phyloP scores from a whole-genome alignment of 108 stramenopile species.

The Aurantiochytrium sp. region DNA sequence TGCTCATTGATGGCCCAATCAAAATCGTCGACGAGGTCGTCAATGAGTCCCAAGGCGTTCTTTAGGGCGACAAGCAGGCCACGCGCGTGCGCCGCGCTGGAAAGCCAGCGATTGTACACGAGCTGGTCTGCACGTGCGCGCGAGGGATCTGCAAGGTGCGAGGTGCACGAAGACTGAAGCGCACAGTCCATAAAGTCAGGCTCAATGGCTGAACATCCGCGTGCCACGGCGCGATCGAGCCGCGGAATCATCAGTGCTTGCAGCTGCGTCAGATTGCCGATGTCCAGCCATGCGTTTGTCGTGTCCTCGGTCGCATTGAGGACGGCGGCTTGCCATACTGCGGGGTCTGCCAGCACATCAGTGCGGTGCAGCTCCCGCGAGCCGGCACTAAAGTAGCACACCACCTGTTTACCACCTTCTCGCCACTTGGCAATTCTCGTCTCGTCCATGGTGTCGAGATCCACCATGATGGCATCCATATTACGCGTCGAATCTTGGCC shows the following conservation, averaged over 20 bases:
- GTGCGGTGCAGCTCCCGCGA: background rate
- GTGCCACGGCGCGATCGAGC: background rate
- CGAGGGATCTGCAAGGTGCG: background rate
- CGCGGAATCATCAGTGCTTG: background rate
- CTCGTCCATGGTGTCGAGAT: background rate
- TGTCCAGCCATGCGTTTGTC: background rate
- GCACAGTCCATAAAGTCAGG: slow-evolving; percentile 1
- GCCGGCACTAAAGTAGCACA: background rate
- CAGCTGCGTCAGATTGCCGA: background rate
- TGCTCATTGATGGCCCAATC: slow-evolving; percentile 28
- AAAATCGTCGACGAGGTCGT: background rate
- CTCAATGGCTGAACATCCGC: background rate
- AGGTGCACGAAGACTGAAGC: background rate
- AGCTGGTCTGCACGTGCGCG: background rate
- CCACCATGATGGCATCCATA: background rate
- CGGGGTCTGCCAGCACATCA: background rate
- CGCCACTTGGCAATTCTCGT: background rate
- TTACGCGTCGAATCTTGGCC: background rate
- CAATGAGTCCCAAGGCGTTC: slow-evolving; percentile 1
- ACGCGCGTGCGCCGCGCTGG: background rate
- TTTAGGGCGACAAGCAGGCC: background rate
- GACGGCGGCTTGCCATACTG: background rate
- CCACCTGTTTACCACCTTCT: background rate
- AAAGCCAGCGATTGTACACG: background rate
- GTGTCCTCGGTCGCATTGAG: background rate